Evolutionary conservation across 192 early-diverging fungal genomes (phyloP).

Genomic region (Coemansia sp.): DNA sequence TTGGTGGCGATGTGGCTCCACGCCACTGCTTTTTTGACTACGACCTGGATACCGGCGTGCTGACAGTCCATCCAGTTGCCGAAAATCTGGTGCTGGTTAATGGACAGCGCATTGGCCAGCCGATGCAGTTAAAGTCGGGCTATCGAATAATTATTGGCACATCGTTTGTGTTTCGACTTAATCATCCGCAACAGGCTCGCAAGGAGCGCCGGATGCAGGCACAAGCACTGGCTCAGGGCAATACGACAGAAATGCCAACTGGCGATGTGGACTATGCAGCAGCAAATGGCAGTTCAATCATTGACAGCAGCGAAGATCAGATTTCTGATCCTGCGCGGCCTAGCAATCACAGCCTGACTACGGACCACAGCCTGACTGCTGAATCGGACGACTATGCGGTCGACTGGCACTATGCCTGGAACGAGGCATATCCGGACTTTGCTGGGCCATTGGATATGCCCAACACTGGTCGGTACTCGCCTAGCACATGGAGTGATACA

Average conservation of each 20-base stretch:
- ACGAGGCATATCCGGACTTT: slow-evolving; percentile 64
- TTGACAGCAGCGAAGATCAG: slow-evolving; percentile 7
- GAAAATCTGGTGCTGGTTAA: slow-evolving; percentile 74
- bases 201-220: slow-evolving; percentile 29
- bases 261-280: not conserved
- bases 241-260: too few species aligned
- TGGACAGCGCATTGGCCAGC: slow-evolving; percentile 63
- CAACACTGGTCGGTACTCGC: slow-evolving; percentile 10
- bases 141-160: slow-evolving; percentile 79
- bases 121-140: slow-evolving; percentile 64
- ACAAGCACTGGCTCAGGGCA: not conserved
- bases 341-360: not conserved
- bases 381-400: slow-evolving; percentile 45
- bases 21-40: slow-evolving; percentile 79
- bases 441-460: not conserved
- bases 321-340: not conserved
- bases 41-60: slow-evolving; percentile 41
- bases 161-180: slow-evolving; percentile 82
- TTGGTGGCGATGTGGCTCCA: slow-evolving; percentile 64
- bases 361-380: not conserved
- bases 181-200: slow-evolving; percentile 77
- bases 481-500: slow-evolving; percentile 38
- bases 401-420: slow-evolving; percentile 78
- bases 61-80: slow-evolving; percentile 63
- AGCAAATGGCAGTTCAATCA: not conserved